These are phyloP conservation scores for Ustilago cynodontis DNA, from an alignment of 1,284 basidiomycete genomes.

Conservation along the genomic window DNA sequence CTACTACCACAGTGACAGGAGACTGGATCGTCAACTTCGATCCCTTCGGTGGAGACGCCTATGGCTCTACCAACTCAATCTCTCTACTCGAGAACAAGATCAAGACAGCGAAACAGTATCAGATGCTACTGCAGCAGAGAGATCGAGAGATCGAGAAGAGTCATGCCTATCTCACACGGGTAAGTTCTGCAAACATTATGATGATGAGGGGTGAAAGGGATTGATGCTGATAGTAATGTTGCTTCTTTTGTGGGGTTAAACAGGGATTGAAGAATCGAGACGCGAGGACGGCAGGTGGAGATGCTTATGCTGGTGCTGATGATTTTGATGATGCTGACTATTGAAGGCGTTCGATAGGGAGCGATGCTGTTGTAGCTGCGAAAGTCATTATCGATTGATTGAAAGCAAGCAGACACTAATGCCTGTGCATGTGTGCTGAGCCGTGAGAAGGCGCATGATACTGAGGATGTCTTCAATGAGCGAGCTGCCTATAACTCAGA, in stretches of 20 bases:
- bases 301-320: conserved; percentile 27
- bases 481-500: not conserved
- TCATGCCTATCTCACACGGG: conserved; percentile 32
- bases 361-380: not conserved
- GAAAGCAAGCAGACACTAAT: not conserved
- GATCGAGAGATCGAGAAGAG: conserved; percentile 45
- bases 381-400: not conserved
- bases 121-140: conserved; percentile 35
- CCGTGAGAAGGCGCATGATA: not conserved
- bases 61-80: conserved; percentile 27
- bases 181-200: not conserved
- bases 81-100: conserved; percentile 39
- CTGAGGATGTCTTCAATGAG: not conserved
- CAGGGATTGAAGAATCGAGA: conserved; percentile 23
- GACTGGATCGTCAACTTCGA: conserved; percentile 41
- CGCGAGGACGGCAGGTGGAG: conserved; percentile 22
- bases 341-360: conserved; percentile 5
- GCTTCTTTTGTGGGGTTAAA: not conserved
- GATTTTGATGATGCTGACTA: conserved; percentile 41
- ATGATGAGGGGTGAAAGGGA: not conserved
- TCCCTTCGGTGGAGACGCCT: conserved; percentile 30
- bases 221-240: not conserved
- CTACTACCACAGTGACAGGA: conserved; percentile 3
- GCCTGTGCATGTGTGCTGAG: not conserved
- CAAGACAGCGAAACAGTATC: conserved; percentile 45